phyloP scores from a whole-genome alignment of 1,139 yeast genomes.

The Debaryomyces psychrophilus region DNA sequence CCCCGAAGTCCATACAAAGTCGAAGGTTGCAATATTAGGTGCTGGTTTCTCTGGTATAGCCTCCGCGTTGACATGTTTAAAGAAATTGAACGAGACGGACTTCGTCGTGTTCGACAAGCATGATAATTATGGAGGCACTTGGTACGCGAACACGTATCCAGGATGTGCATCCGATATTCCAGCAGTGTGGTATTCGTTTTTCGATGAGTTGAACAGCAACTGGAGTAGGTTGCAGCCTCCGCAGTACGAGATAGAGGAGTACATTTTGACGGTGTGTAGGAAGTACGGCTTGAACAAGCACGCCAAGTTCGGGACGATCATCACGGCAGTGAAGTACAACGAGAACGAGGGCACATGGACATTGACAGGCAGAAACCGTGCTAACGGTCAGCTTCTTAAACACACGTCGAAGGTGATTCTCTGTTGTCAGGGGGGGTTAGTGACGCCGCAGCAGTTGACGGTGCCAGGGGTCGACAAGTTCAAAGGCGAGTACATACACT shows the following conservation, averaged over 20 bases:
- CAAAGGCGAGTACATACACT: slow-evolving; percentile 51
- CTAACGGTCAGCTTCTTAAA: slow-evolving; percentile 33
- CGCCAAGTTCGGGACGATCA: slow-evolving; percentile 32
- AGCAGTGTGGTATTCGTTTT: slow-evolving; percentile 50
- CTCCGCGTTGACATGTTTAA: slow-evolving; percentile 33
- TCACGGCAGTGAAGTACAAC: slow-evolving; percentile 34
- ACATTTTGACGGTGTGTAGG: slow-evolving; percentile 42
- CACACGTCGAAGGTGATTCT: slow-evolving; percentile 37
- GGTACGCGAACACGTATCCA: slow-evolving; percentile 58
- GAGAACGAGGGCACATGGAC: slow-evolving; percentile 43
- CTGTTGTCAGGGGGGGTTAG: slow-evolving; percentile 44
- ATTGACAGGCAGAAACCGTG: slow-evolving; percentile 34
- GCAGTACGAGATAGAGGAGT: slow-evolving; percentile 52
- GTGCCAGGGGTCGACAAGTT: slow-evolving; percentile 44
- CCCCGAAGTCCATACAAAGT: slow-evolving; percentile 27
- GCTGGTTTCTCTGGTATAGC: slow-evolving; percentile 54
- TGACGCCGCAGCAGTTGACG: slow-evolving; percentile 33
- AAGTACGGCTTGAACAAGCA: slow-evolving; percentile 36
- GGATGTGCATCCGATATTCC: slow-evolving; percentile 59
- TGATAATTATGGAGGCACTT: slow-evolving; percentile 54
- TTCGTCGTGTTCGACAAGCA: slow-evolving; percentile 49
- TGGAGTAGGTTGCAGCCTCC: slow-evolving; percentile 54
- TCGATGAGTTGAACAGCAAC: slow-evolving; percentile 41
- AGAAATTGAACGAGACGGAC: slow-evolving; percentile 36
- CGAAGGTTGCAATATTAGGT: slow-evolving; percentile 46